Evolutionary conservation across 306 rosid species (phyloP), one percentile per base, ranked within the genome.

Genomic region (Arachis stenosperma): DNA sequence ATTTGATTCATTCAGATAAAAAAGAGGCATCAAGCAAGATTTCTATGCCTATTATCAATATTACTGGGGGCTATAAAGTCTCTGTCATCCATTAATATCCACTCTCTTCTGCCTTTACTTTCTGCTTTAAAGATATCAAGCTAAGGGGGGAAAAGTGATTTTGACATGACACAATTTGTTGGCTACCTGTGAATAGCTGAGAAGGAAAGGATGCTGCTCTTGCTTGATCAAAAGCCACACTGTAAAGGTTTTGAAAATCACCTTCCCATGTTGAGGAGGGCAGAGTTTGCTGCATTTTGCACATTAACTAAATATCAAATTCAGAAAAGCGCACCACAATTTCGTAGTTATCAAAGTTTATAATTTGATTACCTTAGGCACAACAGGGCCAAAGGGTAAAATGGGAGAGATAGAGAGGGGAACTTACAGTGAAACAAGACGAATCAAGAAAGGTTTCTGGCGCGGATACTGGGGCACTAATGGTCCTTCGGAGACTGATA

Each of bases 381-480:
- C 5, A 63, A 55, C 1, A 76, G 27, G 27, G 27, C 27, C 13
- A 66, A 68, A 2, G 30, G 10, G 15, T 33, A 36, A 5, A 37
- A 22, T 22, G 27, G 9, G 14, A 12, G 55, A 17, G 2, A 0
- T 27, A 36, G 2, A 47, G 14, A 59, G 9, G 50, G 40, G 12
- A 67, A 77, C 88, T 50, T 77, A 94, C 98, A 47, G 72, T 40
- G 75, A 88, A 87, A 87, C 79, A 74, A 12, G 90, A 63, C 1
- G 96, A 58, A 70, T 89, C 90, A 17, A 86, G 63, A 84, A 82
- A 89, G n/a, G 83, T 72, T 77, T 89, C 92, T 2, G 92, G 96
- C 43, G 85, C 27, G 0, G 93, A 79, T 3, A 84, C 66, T 13
- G 89, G 97, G 48, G 95, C 90, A 67, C 88, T 82, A 44, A 78